phyloP scores from a whole-genome alignment of 257 asterid genomes.

The Solanum pennellii region DNA sequence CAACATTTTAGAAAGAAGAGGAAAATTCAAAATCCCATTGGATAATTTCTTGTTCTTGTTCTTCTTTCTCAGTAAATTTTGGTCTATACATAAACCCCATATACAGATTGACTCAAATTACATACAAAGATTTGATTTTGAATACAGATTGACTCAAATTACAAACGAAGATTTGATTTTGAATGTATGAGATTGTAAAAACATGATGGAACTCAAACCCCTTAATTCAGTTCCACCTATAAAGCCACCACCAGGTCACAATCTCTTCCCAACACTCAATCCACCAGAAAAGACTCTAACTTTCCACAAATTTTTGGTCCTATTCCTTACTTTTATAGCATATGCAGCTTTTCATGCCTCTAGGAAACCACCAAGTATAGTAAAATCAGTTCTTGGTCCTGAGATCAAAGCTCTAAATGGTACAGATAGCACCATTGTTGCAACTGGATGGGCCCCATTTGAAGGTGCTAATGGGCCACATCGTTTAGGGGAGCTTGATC shows the following conservation, averaged over 20 bases:
- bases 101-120: background rate
- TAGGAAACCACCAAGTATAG: conserved; percentile 97
- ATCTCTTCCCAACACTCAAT: conserved; percentile 38
- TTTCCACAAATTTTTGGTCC: conserved; percentile 58
- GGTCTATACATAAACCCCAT: background rate
- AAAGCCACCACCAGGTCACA: conserved; percentile 55
- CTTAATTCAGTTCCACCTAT: conserved; percentile 11
- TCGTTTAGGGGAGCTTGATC: conserved; percentile 95
- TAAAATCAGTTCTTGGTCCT: conserved; percentile 70
- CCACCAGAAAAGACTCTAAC: conserved; percentile 35
- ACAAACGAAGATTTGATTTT: background rate
- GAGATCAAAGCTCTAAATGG: conserved; percentile 27
- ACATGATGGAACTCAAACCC: conserved; percentile 39
- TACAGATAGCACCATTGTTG: conserved; percentile 3
- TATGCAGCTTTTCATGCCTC: conserved; percentile 91
- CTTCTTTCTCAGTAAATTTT: background rate
- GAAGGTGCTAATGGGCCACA: conserved; percentile 70
- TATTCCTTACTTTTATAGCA: conserved; percentile 63
- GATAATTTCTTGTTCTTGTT: background rate
- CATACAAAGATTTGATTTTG: background rate
- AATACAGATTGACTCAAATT: background rate
- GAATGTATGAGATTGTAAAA: background rate
- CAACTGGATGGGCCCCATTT: conserved; percentile 79
- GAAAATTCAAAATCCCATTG: background rate
- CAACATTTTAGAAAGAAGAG: background rate